These are phyloP conservation scores for Pythium dissotocum DNA, from an alignment of 352 stramenopile species.

Conservation along the genomic window DNA sequence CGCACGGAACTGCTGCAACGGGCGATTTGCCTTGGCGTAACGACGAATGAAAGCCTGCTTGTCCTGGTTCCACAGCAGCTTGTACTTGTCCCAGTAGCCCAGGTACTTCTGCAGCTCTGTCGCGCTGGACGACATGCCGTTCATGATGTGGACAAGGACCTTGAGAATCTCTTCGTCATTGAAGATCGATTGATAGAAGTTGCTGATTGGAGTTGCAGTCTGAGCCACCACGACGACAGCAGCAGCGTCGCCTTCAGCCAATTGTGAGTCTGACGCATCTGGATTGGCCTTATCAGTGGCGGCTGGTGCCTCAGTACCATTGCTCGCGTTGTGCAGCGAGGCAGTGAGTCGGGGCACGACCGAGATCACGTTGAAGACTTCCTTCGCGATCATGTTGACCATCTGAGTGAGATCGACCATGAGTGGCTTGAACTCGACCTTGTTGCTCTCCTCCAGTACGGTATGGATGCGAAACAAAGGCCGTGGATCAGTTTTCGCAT, in stretches of 20 bases:
- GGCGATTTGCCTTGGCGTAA: constrained; percentile 95
- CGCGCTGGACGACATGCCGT: constrained; percentile 92
- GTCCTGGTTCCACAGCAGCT: constrained; percentile 92
- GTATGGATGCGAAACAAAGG: constrained; percentile 93
- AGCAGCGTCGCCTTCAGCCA: neutral
- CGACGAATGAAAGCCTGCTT: constrained; percentile 94
- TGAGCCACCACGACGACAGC: neutral
- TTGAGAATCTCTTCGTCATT: constrained; percentile 96
- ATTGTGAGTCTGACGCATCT: constrained; percentile 18
- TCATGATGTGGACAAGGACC: constrained; percentile 95
- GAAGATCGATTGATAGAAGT: constrained; percentile 94
- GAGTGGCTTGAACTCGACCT: constrained; percentile 93
- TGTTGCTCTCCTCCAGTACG: constrained; percentile 89
- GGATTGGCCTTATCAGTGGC: neutral
- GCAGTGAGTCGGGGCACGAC: constrained; percentile 87
- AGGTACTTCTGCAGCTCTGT: constrained; percentile 95
- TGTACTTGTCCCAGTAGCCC: constrained; percentile 95
- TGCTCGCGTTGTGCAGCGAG: constrained; percentile 38
- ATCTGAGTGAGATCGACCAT: constrained; percentile 95
- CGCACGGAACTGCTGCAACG: constrained; percentile 90
- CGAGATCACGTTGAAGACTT: constrained; percentile 94
- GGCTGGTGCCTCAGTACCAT: neutral
- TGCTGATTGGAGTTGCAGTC: constrained; percentile 34
- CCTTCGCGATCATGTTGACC: constrained; percentile 94
- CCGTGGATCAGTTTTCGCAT: constrained; percentile 90